phyloP scores from a whole-genome alignment of 2,329 filamentous ascomycete genomes.

The Periglandula ipomoeae region DNA sequence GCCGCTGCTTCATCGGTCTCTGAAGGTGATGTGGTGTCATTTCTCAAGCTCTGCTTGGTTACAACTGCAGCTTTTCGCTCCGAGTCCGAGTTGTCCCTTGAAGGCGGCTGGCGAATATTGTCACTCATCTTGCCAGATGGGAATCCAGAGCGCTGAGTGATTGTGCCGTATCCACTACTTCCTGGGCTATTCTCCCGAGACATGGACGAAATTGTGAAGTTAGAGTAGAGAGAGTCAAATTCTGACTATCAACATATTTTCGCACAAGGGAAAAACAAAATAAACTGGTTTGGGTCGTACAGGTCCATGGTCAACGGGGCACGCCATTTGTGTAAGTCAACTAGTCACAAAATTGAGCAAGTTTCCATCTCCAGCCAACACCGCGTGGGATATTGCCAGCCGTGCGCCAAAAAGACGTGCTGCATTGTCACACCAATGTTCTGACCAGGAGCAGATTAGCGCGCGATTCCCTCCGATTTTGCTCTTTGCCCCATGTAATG shows the following conservation, averaged over 20 bases:
- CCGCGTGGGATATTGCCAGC: background rate
- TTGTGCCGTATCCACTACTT: background rate
- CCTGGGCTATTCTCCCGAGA: background rate
- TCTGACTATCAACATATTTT: too few species aligned
- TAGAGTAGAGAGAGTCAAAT: too few species aligned
- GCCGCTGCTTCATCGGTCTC: background rate
- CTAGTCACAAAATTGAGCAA: background rate
- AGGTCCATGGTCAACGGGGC: background rate
- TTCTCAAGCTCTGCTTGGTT: background rate
- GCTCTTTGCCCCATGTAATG: too few species aligned
- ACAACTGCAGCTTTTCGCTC: background rate
- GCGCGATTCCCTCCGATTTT: too few species aligned
- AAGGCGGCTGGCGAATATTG: background rate
- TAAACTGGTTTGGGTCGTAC: background rate
- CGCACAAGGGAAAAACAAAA: too few species aligned
- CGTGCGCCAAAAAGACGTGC: background rate
- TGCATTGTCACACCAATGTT: background rate
- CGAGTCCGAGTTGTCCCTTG: background rate
- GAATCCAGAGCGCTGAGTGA: background rate
- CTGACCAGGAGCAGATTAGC: too few species aligned
- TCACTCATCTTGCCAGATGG: background rate
- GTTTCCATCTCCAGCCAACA: background rate
- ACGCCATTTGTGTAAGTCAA: background rate
- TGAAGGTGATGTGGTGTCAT: background rate
- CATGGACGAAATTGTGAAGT: background rate